phyloP scores from a whole-genome alignment of 1,284 basidiomycete genomes.

The Fistulina hepatica region DNA sequence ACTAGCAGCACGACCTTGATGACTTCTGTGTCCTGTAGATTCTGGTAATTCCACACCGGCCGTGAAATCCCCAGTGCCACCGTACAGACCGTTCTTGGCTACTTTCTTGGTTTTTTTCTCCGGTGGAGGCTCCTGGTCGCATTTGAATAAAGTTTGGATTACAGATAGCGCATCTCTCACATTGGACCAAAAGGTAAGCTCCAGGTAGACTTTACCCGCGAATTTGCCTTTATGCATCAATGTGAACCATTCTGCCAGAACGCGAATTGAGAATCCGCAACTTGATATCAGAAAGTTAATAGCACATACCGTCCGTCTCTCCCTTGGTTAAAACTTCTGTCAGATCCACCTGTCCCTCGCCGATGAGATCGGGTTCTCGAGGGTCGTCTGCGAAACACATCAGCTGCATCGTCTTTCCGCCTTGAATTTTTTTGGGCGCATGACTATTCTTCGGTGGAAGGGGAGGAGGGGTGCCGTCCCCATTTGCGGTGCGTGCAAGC shows the following conservation, averaged over 20 bases:
- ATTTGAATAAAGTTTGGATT: conserved; percentile 8
- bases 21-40: conserved; percentile 19
- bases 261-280: conserved; percentile 6
- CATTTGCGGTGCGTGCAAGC: conserved; percentile 36
- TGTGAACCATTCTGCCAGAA: conserved; percentile 80
- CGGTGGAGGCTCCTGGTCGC: conserved; percentile 55
- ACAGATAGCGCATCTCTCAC: conserved; percentile 31
- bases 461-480: conserved; percentile 44
- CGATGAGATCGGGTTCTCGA: conserved; percentile 92
- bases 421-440: conserved; percentile 51
- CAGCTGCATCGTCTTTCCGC: conserved; percentile 70
- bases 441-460: conserved; percentile 43
- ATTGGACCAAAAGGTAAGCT: conserved; percentile 93
- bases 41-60: conserved; percentile 36
- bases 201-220: conserved; percentile 87
- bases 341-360: conserved; percentile 81
- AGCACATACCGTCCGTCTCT: conserved; percentile 87
- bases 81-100: conserved; percentile 52
- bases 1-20: conserved; percentile 26
- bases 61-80: conserved; percentile 64
- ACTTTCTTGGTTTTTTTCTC: conserved; percentile 51
- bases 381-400: conserved; percentile 92
- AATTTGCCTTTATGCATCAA: conserved; percentile 86
- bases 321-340: conserved; percentile 88
- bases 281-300: conserved; percentile 4